Conservation (phyloP, 179 eudicot species). For the Heliamphora pulchella region DNA sequence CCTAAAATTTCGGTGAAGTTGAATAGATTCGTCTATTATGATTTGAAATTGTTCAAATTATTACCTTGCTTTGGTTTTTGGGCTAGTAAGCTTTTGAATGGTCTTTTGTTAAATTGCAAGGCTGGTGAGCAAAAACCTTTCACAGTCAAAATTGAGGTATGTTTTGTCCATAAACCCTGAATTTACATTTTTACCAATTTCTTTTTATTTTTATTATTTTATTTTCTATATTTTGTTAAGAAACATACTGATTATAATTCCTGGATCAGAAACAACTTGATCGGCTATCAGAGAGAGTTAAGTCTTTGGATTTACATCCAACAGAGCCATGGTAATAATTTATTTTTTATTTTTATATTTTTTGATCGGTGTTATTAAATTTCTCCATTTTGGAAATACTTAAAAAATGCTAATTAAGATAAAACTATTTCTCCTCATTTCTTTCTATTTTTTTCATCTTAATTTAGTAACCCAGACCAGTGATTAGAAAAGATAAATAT, state of each 20-base stretch:
- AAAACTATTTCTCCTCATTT: background rate
- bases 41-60: background rate
- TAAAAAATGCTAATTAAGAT: too few relatives aligned
- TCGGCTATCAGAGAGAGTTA: conserved; percentile 38
- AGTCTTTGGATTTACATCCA: conserved; percentile 45
- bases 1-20: background rate
- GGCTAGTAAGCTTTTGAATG: background rate
- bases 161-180: too few relatives aligned
- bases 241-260: background rate
- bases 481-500: too few relatives aligned
- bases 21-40: background rate
- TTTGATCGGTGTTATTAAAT: background rate
- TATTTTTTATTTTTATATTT: background rate
- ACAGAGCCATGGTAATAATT: conserved; percentile 36
- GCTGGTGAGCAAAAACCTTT: conserved; percentile 5
- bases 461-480: too few relatives aligned
- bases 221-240: background rate
- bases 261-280: conserved; percentile 25
- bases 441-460: too few relatives aligned
- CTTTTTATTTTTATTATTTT: background rate
- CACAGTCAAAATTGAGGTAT: conserved; percentile 14
- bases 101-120: background rate
- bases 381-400: too few relatives aligned
- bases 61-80: background rate
- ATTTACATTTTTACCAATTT: too few relatives aligned